Conservation (phyloP, 768 basidiomycete genomes). For the Russula lepida region DNA sequence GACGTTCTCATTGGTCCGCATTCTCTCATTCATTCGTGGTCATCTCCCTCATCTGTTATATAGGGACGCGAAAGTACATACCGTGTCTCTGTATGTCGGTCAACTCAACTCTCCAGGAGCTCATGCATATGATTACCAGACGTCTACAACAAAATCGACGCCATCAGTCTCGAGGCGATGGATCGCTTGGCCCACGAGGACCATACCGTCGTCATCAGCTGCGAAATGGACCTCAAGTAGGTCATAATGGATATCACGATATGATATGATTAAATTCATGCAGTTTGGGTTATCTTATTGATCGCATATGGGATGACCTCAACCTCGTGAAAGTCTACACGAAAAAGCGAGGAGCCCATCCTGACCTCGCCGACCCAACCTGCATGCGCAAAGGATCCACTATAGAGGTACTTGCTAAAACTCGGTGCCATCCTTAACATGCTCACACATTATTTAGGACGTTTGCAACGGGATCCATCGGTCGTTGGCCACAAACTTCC, state of each 20-base stretch:
- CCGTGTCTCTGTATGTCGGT: constrained; percentile 72
- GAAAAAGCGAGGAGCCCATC: constrained; percentile 91
- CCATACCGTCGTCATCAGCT: constrained; percentile 89
- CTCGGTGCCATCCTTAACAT: not conserved
- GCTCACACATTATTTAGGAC: constrained; percentile 35
- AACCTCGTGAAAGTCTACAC: constrained; percentile 88
- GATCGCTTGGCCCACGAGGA: constrained; percentile 77
- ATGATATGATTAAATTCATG: not conserved
- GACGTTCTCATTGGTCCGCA: constrained; percentile 85
- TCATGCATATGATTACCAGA: constrained; percentile 35
- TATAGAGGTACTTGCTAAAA: constrained; percentile 58
- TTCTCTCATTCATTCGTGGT: not conserved
- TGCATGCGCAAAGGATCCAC: constrained; percentile 87
- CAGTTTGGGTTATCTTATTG: constrained; percentile 66
- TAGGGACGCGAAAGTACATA: constrained; percentile 89
- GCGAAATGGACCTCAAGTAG: constrained; percentile 89
- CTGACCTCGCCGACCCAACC: constrained; percentile 87
- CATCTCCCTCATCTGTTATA: constrained; percentile 4
- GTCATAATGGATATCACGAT: constrained; percentile 15
- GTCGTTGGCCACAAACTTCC: constrained; percentile 83
- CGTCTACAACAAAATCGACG: constrained; percentile 96
- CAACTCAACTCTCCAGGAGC: not conserved
- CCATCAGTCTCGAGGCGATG: constrained; percentile 74
- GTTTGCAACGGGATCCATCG: constrained; percentile 93
- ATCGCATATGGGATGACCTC: constrained; percentile 75